Evolutionary conservation across 768 basidiomycete genomes (phyloP).

Genomic region (Termitomyces heimii): DNA sequence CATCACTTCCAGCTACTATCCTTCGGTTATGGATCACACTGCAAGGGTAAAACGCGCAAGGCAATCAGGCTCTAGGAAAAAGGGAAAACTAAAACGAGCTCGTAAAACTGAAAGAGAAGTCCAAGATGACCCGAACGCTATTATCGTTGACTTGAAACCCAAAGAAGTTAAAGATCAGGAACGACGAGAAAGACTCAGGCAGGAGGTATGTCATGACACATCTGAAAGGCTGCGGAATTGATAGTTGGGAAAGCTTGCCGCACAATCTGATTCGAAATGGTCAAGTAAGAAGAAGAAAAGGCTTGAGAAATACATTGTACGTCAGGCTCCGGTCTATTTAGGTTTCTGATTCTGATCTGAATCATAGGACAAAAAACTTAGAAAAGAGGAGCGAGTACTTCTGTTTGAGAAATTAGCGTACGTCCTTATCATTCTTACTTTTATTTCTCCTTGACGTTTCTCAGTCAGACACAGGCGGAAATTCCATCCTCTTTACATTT

Average conservation of each 20-base stretch:
- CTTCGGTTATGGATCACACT: constrained; percentile 17
- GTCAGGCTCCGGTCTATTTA: constrained; percentile 17
- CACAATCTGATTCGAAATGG: constrained; percentile 65
- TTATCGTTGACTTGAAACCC: constrained; percentile 51
- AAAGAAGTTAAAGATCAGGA: constrained; percentile 57
- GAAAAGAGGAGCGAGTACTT: constrained; percentile 76
- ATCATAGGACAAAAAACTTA: constrained; percentile 83
- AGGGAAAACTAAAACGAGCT: constrained; percentile 38
- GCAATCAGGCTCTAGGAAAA: constrained; percentile 56
- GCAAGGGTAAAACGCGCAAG: constrained; percentile 55
- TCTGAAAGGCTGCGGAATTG: background rate
- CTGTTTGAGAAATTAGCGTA: constrained; percentile 83
- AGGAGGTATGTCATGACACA: constrained; percentile 41
- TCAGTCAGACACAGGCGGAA: constrained; percentile 73
- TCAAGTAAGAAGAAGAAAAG: constrained; percentile 83
- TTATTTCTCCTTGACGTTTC: constrained; percentile 18
- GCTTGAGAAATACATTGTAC: constrained; percentile 88
- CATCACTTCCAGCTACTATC: background rate
- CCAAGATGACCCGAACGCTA: constrained; percentile 50
- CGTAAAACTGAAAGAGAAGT: constrained; percentile 12
- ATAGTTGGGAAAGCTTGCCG: constrained; percentile 28
- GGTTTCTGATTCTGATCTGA: background rate
- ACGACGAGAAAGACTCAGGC: constrained; percentile 49
- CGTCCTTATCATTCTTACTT: constrained; percentile 19
- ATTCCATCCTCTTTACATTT: constrained; percentile 52